These are phyloP conservation scores for Backusella morwellensis DNA, from an alignment of 192 early-diverging fungal species.

Conservation along the genomic window DNA sequence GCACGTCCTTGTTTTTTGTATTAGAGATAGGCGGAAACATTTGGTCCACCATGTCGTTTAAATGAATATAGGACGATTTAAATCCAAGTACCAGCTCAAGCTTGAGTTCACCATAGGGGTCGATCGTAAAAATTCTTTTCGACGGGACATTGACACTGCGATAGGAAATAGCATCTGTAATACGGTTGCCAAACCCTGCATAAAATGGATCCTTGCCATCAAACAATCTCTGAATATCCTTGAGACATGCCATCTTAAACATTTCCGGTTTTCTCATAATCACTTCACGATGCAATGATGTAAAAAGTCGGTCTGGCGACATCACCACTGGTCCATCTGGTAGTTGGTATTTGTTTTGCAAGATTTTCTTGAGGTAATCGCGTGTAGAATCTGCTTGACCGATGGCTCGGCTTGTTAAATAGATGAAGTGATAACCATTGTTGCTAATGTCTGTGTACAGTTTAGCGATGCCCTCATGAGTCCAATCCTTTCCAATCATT, in stretches of 20 bases:
- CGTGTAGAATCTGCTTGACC: slow-evolving; percentile 90
- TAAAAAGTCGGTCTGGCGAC: slow-evolving; percentile 92
- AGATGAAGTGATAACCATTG: slow-evolving; percentile 95
- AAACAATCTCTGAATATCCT: slow-evolving; percentile 89
- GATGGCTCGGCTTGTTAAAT: slow-evolving; percentile 93
- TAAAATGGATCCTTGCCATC: slow-evolving; percentile 84
- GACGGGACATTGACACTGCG: slow-evolving; percentile 90
- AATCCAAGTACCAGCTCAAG: slow-evolving; percentile 84
- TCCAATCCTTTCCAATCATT: slow-evolving; percentile 98
- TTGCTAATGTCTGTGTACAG: slow-evolving; percentile 91
- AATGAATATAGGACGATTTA: slow-evolving; percentile 82
- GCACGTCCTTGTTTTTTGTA: slow-evolving; percentile 39
- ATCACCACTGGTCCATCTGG: slow-evolving; percentile 95
- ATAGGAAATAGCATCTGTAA: slow-evolving; percentile 90
- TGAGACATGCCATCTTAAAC: slow-evolving; percentile 95
- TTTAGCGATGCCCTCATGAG: slow-evolving; percentile 93
- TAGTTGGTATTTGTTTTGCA: slow-evolving; percentile 83
- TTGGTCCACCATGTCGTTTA: slow-evolving; percentile 93
- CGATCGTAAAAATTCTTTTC: slow-evolving; percentile 96
- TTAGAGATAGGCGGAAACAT: slow-evolving; percentile 80
- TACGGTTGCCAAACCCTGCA: slow-evolving; percentile 97
- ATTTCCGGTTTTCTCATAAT: slow-evolving; percentile 93
- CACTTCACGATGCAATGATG: slow-evolving; percentile 91
- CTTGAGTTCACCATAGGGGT: slow-evolving; percentile 86
- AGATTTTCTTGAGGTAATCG: slow-evolving; percentile 87